Conservation (phyloP, 1,284 basidiomycete genomes). For the Phylloporus sp. region DNA sequence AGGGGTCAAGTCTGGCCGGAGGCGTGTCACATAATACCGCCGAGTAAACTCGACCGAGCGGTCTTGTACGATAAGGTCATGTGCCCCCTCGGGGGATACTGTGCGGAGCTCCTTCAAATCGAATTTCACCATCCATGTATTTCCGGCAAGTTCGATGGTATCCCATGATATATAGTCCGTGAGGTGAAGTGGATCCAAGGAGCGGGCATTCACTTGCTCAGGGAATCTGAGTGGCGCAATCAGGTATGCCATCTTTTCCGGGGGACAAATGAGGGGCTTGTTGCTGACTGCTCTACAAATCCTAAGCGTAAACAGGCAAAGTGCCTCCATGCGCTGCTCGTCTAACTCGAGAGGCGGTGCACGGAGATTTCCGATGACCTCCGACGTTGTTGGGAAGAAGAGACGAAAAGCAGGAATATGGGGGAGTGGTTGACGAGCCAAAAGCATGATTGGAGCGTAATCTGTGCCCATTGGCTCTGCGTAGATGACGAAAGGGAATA, state of each 20-base stretch:
- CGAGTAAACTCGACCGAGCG: constrained; percentile 77
- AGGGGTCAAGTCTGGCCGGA: constrained; percentile 71
- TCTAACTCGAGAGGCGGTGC: constrained; percentile 55
- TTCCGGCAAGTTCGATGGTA: constrained; percentile 53
- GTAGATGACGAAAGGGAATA: constrained; percentile 59
- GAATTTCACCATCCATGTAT: constrained; percentile 55
- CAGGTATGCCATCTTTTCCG: constrained; percentile 62
- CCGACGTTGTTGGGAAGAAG: constrained; percentile 55
- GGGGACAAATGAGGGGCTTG: constrained; percentile 59
- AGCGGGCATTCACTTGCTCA: constrained; percentile 21
- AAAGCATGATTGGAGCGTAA: constrained; percentile 61
- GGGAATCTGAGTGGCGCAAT: constrained; percentile 57
- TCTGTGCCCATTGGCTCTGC: constrained; percentile 38
- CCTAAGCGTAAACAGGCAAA: constrained; percentile 66
- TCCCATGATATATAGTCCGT: constrained; percentile 65
- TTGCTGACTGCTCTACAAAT: constrained; percentile 65
- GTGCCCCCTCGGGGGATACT: constrained; percentile 46
- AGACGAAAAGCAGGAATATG: constrained; percentile 56
- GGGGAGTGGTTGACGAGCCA: constrained; percentile 70
- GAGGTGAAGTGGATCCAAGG: constrained; percentile 42
- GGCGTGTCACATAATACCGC: constrained; percentile 56
- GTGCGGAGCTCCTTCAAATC: constrained; percentile 45
- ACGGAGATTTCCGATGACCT: constrained; percentile 47
- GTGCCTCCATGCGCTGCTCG: constrained; percentile 47
- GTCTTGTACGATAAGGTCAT: constrained; percentile 74